Conservation (phyloP, 192 early-diverging fungal species). For the Geranomyces michiganensis region DNA sequence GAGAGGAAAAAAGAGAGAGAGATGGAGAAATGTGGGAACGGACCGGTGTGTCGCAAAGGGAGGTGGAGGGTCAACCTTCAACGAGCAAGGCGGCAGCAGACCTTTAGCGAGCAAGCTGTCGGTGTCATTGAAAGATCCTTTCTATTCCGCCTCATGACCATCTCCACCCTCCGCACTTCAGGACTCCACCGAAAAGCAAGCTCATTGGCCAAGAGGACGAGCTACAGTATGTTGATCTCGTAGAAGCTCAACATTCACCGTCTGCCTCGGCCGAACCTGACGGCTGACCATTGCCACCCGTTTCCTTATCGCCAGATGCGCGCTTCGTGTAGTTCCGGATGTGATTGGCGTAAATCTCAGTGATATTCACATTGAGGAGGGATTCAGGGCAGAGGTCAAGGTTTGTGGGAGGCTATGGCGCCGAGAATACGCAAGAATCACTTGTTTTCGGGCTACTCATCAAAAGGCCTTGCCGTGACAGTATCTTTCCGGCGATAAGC, state of each 20-base stretch:
- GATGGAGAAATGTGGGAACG: too few relatives aligned
- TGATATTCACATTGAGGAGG: conserved; percentile 69
- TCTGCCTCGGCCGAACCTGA: background rate
- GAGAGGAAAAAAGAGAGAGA: too few relatives aligned
- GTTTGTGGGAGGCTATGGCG: conserved; percentile 9
- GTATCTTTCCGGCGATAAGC: conserved; percentile 79
- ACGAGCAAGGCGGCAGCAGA: too few relatives aligned
- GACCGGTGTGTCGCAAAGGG: too few relatives aligned
- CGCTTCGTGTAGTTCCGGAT: conserved; percentile 74
- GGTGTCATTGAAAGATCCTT: background rate
- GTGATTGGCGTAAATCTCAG: conserved; percentile 71
- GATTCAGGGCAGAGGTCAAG: conserved; percentile 76
- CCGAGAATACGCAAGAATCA: background rate
- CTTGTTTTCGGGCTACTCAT: too few relatives aligned
- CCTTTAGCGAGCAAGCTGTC: too few relatives aligned
- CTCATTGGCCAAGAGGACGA: conserved; percentile 80
- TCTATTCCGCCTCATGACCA: background rate
- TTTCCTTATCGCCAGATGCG: conserved; percentile 61
- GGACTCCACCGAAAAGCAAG: conserved; percentile 75
- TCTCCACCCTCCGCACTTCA: background rate
- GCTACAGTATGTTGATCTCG: conserved; percentile 66
- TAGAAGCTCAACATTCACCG: background rate
- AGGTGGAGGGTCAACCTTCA: too few relatives aligned
- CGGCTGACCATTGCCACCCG: background rate
- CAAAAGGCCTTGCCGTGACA: background rate